Conservation (phyloP, 306 rosid species). For the Astragalus membranaceus region DNA sequence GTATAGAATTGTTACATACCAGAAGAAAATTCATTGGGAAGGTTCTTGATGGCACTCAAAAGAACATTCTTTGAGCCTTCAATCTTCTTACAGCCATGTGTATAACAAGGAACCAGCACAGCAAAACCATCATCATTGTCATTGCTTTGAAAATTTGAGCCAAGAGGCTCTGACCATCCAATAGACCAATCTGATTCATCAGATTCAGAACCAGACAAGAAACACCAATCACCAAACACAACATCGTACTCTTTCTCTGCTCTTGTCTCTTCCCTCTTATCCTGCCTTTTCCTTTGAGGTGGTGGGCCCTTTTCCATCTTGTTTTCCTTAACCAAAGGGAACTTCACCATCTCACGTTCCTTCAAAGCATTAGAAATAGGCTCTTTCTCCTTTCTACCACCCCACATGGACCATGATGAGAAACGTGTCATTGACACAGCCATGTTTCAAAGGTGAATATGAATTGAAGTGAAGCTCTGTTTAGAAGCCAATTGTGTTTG, state of each 20-base stretch:
- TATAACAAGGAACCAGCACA: conserved; percentile 71
- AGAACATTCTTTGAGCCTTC: conserved; percentile 47
- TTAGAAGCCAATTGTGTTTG: not conserved
- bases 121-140: conserved; percentile 39
- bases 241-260: conserved; percentile 50
- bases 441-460: conserved; percentile 21
- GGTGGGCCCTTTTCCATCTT: not conserved
- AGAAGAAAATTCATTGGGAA: conserved; percentile 49
- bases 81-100: conserved; percentile 51
- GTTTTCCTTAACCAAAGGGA: not conserved
- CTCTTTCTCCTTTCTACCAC: conserved; percentile 42
- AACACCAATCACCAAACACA: conserved; percentile 19
- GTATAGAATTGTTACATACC: conserved; percentile 22
- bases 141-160: conserved; percentile 48
- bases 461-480: not conserved
- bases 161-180: conserved; percentile 86
- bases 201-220: conserved; percentile 54
- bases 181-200: conserved; percentile 80
- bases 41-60: conserved; percentile 51
- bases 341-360: not conserved
- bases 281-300: not conserved
- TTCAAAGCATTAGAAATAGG: conserved; percentile 32
- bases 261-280: conserved; percentile 1
- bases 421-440: conserved; percentile 56
- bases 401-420: conserved; percentile 50